Base-by-base conservation (phyloP, 1,284 basidiomycete species). In the Trichosporon inkin region DNA sequence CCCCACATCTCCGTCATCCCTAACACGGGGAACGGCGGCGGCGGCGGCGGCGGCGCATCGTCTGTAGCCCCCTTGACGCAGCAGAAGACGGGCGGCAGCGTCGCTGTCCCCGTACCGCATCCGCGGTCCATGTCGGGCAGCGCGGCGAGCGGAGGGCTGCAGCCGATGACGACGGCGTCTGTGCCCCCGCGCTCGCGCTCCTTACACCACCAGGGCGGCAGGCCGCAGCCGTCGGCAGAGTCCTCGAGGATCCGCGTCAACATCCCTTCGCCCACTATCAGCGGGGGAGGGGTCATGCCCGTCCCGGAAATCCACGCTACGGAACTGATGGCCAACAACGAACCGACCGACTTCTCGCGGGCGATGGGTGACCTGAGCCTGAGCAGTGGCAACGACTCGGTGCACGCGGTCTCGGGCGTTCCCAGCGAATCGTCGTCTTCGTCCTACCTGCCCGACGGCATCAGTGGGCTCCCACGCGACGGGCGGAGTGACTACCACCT, bases 401-500 rank as follows among this genome's bases (percentile, higher is more conserved):
- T 49, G 13, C 24, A 49, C 44, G 44, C 44, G 14, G 28, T 24
- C 22, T 28, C 44, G 44, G 28, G 44, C 22, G 44, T 28, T 32
- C 28, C 28, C 40, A 41, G 40, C 40, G 20, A n/a, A 41, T 7
- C 40, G 3, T 16, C 17, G 13, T 39, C 37, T 10, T 36, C 51
- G 44, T 49, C 44, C 10, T 22, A 36, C 10, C 36, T 20, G 32
- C 11, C 35, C 13, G 51, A 53, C 10, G 16, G 19, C 32, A 53
- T 53, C 51, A 35, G 44, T 22, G 44, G 44, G 6, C 52, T 53
- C 2, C 52, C 52, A 11, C 20, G 44, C 39, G 32, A 39, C 53
- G 28, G 37, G 38, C 53, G 37, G 24, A 40, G 53, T 39, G 32
- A 32, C 38, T n/a, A 71, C 38, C 70, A 70, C 54, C 38, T 63